These are phyloP conservation scores for Symbiodinium pilosum DNA, from an alignment of 73 alveolate species.

Conservation along the genomic window DNA sequence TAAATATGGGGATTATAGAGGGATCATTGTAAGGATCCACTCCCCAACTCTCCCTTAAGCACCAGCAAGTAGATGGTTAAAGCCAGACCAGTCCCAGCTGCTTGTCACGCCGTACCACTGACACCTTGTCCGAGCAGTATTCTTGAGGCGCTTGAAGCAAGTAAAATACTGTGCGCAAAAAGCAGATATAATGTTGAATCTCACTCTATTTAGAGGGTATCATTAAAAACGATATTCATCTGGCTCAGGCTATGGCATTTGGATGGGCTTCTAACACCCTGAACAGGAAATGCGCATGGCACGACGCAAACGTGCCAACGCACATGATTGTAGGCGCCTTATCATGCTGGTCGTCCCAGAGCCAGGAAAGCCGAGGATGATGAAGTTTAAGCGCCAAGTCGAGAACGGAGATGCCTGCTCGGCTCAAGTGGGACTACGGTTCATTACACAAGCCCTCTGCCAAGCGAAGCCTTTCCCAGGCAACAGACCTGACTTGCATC, in stretches of 20 bases:
- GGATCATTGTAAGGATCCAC: too few relatives aligned
- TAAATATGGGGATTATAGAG: too few relatives aligned
- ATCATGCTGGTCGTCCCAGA: conserved; percentile 13
- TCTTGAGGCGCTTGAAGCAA: too few relatives aligned
- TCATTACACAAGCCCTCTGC: too few relatives aligned
- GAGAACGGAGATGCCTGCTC: conserved; percentile 3
- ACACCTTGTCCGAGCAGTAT: not conserved
- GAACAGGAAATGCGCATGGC: too few relatives aligned
- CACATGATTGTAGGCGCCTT: not conserved
- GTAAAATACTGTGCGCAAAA: too few relatives aligned
- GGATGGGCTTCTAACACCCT: not conserved
- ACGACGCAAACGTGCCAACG: too few relatives aligned
- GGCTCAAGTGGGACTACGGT: too few relatives aligned
- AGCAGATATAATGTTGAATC: too few relatives aligned
- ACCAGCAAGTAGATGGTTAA: not conserved
- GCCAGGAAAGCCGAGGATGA: not conserved
- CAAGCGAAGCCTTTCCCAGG: not conserved
- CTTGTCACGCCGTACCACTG: not conserved
- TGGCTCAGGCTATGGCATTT: not conserved
- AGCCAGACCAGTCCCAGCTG: not conserved
- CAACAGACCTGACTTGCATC: not conserved
- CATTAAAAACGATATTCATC: too few relatives aligned
- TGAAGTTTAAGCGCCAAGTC: not conserved
- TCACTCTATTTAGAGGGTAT: too few relatives aligned
- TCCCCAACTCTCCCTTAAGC: not conserved